These are phyloP conservation scores for Debaryomyces subglobosus DNA, from an alignment of 1,139 yeast species.

Conservation along the genomic window DNA sequence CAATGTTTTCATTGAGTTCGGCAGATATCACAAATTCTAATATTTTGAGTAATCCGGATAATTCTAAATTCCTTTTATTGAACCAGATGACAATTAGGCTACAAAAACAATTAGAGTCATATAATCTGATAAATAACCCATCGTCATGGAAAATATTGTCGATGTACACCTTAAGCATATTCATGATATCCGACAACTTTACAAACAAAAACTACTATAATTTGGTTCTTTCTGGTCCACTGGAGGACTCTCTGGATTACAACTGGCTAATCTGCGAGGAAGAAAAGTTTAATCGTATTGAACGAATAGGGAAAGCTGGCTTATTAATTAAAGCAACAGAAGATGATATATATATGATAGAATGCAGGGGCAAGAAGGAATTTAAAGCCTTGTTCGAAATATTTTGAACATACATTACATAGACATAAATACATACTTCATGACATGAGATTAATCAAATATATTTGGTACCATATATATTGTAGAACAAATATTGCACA, in stretches of 20 bases:
- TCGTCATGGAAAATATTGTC: conserved; percentile 50
- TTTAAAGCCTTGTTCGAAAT: conserved; percentile 24
- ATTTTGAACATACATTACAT: background rate
- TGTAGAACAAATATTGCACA: no score
- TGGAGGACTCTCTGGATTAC: conserved; percentile 19
- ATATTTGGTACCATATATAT: background rate
- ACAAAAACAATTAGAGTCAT: conserved; percentile 40
- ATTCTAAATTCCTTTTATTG: conserved; percentile 23
- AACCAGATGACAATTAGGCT: conserved; percentile 41
- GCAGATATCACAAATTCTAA: conserved; percentile 23
- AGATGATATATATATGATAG: conserved; percentile 45
- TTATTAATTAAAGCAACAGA: conserved; percentile 38
- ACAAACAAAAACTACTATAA: conserved; percentile 33
- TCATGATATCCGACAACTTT: conserved; percentile 29
- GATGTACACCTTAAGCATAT: conserved; percentile 40
- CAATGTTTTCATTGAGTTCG: conserved; percentile 17
- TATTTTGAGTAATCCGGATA: conserved; percentile 28
- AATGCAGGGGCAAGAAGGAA: conserved; percentile 50
- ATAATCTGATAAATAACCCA: conserved; percentile 33
- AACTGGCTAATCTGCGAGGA: conserved; percentile 42
- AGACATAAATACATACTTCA: background rate
- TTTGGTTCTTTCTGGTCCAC: conserved; percentile 25
- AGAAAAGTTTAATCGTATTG: conserved; percentile 32
- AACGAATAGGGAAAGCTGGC: conserved; percentile 51
- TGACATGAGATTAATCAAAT: background rate